Conservation (phyloP, 2,329 filamentous ascomycete species). For the Fusarium sacchari region DNA sequence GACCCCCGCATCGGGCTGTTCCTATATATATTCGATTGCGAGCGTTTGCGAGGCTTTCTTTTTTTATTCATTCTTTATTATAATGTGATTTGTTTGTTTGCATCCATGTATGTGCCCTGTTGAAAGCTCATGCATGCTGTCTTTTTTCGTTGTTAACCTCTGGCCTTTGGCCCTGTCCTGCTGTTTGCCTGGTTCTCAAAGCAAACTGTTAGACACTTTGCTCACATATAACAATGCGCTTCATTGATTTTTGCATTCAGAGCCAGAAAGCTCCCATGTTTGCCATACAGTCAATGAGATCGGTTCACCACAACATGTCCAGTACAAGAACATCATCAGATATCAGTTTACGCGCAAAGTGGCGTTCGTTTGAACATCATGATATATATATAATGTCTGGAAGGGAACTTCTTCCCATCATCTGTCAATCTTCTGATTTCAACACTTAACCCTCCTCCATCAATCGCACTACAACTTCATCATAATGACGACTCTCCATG, state of each 20-base stretch:
- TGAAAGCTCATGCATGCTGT: background rate
- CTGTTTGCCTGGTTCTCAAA: background rate
- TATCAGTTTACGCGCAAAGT: background rate
- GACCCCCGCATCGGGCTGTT: conserved; percentile 56
- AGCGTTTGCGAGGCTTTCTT: conserved; percentile 16
- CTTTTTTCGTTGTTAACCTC: background rate
- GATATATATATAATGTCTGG: background rate
- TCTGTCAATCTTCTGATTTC: background rate
- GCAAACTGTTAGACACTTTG: background rate
- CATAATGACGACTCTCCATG: conserved; percentile 50
- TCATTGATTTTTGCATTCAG: too few species aligned
- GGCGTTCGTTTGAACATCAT: background rate
- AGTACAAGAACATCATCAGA: background rate
- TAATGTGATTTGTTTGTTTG: too few species aligned
- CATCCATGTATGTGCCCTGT: background rate
- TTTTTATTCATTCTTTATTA: background rate
- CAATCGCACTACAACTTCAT: too few species aligned
- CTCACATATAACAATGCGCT: accelerated
- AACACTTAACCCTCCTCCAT: background rate
- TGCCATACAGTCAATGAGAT: background rate
- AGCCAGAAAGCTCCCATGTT: background rate
- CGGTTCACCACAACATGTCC: accelerated
- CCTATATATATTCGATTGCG: conserved; percentile 42
- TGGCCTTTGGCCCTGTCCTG: too few species aligned
- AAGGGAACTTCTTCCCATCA: background rate